Evolutionary conservation across 2,329 filamentous ascomycete species (phyloP), one percentile per base, ranked within the genome.

Genomic region (Diaporthe ilicicola): DNA sequence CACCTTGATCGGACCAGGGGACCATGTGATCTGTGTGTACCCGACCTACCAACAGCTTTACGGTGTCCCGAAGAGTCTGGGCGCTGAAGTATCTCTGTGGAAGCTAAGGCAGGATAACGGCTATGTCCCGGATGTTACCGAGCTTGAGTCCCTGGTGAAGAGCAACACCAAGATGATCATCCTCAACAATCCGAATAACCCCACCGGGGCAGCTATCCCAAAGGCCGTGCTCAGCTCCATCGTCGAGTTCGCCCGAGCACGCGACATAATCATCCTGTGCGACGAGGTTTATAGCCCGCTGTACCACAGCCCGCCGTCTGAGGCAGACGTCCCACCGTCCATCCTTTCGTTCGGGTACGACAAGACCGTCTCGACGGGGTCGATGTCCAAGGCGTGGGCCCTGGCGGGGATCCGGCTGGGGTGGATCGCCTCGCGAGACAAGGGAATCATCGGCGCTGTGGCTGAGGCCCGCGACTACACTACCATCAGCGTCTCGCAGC

Each of bases 31-130:
- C 71, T 96, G 93, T 77, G 92, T 96, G 70, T 93, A 94, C 78
- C 94, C 94, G 15, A 95, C 93, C 0, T 97, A 96, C 76, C 93
- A 96, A 79, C 93, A 96, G 76, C 86, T 97, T 1, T 96, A 95
- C 77, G 85, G 90, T 12, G 88, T 97, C 0, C 93, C 94, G 0
- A 85, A 86, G 74, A 92, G 90, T 46, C 82, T 97, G 6, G 94
- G 94, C 0, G 93, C 93, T 1, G 89, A 93, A 71, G 92, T 97
- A 19, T 90, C 90, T 51, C 79, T 95, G 13, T 97, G 94, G 94
- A 90, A 88, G 77, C 85, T 94, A 10, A 87, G 86, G 61, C 85
- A 88, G 48, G 84, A 89, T 27, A 87, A 93, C 61, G 85, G 87
- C 19, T 96, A 91, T 84, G 81, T 91, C 8, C 89, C 93, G 0